Evolutionary conservation across 805 yeast genomes (phyloP).

Genomic region (Nakazawaea holstii): DNA sequence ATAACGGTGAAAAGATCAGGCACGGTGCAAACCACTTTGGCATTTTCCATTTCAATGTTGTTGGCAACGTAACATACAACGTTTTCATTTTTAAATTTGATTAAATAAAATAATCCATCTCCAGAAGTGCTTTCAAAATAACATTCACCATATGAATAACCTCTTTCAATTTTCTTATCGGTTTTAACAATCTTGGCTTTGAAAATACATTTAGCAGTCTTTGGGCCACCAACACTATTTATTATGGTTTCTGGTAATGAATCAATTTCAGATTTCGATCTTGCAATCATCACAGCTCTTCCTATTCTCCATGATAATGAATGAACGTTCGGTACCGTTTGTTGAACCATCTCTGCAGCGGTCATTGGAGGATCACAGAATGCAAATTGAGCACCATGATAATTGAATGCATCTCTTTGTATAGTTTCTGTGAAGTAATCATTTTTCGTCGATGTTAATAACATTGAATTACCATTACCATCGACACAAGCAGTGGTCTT

Average conservation of each 20-base stretch:
- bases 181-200: conserved; percentile 32
- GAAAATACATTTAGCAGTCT: conserved; percentile 25
- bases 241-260: conserved; percentile 27
- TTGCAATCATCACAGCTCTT: conserved; percentile 30
- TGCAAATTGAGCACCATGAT: conserved; percentile 34
- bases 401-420: conserved; percentile 34
- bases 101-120: conserved; percentile 15
- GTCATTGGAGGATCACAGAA: conserved; percentile 30
- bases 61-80: conserved; percentile 26
- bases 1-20: conserved; percentile 36
- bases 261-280: conserved; percentile 27
- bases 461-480: conserved; percentile 34
- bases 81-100: conserved; percentile 43
- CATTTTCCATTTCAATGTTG: conserved; percentile 17
- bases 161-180: conserved; percentile 29
- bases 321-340: conserved; percentile 27
- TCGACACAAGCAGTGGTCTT: conserved; percentile 25
- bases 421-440: conserved; percentile 32
- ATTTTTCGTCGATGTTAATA: conserved; percentile 25
- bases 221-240: conserved; percentile 28
- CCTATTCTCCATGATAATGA: conserved; percentile 43
- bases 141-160: conserved; percentile 34
- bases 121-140: conserved; percentile 20
- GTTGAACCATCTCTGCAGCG: conserved; percentile 20
- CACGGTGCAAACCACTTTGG: conserved; percentile 26